These are phyloP conservation scores for Tricholoma flavovirens DNA, from an alignment of 768 basidiomycete species.

Conservation along the genomic window DNA sequence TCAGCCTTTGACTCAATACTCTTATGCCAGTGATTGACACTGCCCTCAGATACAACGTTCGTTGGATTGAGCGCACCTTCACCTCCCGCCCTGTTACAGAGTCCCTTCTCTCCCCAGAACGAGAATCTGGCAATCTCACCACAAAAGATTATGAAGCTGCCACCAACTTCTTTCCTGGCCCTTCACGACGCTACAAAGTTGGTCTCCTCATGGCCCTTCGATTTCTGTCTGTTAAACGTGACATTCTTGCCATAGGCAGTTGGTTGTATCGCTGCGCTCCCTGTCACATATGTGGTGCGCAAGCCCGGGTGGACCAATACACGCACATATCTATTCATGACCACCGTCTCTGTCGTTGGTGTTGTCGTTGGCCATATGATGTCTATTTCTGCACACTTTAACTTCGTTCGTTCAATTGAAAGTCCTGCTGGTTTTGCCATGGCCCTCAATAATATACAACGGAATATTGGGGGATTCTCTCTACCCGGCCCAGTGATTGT, in stretches of 20 bases:
- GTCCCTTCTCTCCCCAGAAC: slow-evolving; percentile 46
- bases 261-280: slow-evolving; percentile 8
- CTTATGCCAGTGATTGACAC: slow-evolving; percentile 5
- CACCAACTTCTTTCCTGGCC: slow-evolving; percentile 45
- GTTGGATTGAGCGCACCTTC: slow-evolving; percentile 41
- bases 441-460: slow-evolving; percentile 40
- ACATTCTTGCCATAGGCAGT: slow-evolving; percentile 7
- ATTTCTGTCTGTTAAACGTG: not conserved
- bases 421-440: slow-evolving; percentile 33
- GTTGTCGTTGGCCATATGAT: slow-evolving; percentile 25
- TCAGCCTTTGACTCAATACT: not conserved
- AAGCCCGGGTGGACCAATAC: slow-evolving; percentile 17
- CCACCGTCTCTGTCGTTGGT: slow-evolving; percentile 23
- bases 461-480: slow-evolving; percentile 31
- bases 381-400: slow-evolving; percentile 25
- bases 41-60: slow-evolving; percentile 24
- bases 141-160: slow-evolving; percentile 53
- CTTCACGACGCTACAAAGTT: slow-evolving; percentile 34
- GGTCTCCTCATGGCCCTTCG: slow-evolving; percentile 11
- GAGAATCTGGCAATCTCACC: slow-evolving; percentile 44
- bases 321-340: slow-evolving; percentile 15
- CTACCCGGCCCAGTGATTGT: slow-evolving; percentile 24
- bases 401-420: slow-evolving; percentile 33
- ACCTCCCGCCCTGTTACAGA: slow-evolving; percentile 33
- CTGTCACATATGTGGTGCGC: slow-evolving; percentile 16